A percentile compares a stretch with the other conserved stretches of the same genome.
phyloP scores from a whole-genome alignment of 225 moss, liverwort and hornwort species.

The Pleurozium schreberi region DNA sequence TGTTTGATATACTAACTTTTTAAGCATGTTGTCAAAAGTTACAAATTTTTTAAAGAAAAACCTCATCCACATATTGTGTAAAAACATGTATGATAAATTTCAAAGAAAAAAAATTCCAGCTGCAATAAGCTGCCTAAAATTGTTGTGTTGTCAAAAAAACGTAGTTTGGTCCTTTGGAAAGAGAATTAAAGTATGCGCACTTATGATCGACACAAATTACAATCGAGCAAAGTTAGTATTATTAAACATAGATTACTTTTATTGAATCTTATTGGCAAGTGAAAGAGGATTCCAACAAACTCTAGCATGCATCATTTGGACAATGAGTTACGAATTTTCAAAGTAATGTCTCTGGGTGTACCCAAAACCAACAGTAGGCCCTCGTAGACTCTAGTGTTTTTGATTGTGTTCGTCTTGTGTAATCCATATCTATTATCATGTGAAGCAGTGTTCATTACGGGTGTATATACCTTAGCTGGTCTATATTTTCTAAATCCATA shows the following conservation, averaged over 20 bases:
- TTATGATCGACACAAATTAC: neutral
- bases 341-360: neutral
- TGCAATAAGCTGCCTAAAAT: too few species aligned
- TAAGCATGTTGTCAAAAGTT: too few species aligned
- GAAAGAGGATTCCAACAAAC: neutral
- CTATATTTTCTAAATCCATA: neutral
- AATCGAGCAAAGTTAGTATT: neutral
- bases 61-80: too few species aligned
- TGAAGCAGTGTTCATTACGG: neutral
- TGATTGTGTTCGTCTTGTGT: neutral
- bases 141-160: too few species aligned
- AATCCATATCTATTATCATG: neutral
- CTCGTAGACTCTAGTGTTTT: neutral
- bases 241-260: neutral
- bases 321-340: neutral
- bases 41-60: too few species aligned
- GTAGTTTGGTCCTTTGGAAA: neutral
- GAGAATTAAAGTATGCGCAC: neutral
- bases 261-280: neutral
- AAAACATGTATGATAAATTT: too few species aligned
- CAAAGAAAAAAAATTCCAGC: too few species aligned
- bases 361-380: neutral
- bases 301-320: neutral
- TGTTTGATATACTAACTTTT: too few species aligned
- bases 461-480: neutral